These are phyloP conservation scores for Xylaria digitata DNA, from an alignment of 2,329 filamentous ascomycete species.

Conservation along the genomic window DNA sequence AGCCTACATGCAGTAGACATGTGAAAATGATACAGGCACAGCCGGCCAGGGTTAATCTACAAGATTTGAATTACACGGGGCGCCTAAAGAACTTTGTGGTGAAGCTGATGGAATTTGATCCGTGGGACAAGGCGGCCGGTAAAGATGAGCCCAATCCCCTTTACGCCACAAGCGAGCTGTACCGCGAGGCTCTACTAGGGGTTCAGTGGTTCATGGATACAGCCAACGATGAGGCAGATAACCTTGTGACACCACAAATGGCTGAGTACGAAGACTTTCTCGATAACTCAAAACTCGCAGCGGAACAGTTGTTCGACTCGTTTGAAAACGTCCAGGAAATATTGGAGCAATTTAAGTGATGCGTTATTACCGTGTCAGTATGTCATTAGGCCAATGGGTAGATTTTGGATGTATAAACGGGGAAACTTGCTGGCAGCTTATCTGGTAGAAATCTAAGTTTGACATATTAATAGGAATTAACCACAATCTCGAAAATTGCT, in stretches of 20 bases:
- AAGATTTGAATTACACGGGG: conserved; percentile 36
- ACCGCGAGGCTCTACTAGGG: conserved; percentile 26
- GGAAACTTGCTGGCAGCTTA: background rate
- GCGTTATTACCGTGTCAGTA: background rate
- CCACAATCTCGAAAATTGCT: background rate
- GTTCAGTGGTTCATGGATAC: conserved; percentile 23
- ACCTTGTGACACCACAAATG: conserved; percentile 25
- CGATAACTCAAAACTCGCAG: conserved; percentile 16
- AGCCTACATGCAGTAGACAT: conserved; percentile 34
- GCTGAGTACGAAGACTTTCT: conserved; percentile 30
- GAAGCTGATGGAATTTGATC: conserved; percentile 45
- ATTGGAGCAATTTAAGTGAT: conserved; percentile 26
- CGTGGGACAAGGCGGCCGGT: conserved; percentile 23
- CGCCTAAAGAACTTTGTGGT: conserved; percentile 44
- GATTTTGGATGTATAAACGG: background rate
- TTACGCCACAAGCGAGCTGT: conserved; percentile 40
- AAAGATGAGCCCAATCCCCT: conserved; percentile 9
- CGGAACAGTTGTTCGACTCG: conserved; percentile 18
- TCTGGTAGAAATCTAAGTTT: background rate
- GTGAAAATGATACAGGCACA: conserved; percentile 33
- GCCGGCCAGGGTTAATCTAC: conserved; percentile 35
- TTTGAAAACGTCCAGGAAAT: conserved; percentile 28
- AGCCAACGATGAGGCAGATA: conserved; percentile 20
- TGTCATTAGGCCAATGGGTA: background rate
- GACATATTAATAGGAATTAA: background rate